These are phyloP conservation scores for Ogataea salicorniae DNA, from an alignment of 805 yeast genomes.

Conservation along the genomic window DNA sequence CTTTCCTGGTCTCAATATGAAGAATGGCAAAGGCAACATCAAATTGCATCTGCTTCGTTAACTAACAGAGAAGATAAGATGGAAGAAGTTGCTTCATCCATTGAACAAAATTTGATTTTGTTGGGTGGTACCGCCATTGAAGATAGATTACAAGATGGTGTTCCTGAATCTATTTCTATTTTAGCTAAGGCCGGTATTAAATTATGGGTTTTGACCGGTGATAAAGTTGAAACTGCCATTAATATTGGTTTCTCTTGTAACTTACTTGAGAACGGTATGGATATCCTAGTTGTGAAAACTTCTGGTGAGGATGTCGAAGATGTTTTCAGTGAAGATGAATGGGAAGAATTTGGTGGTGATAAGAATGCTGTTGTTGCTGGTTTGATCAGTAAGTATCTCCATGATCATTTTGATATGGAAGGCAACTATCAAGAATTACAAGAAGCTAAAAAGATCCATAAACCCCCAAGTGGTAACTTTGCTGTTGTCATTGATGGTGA, in stretches of 20 bases:
- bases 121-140: constrained; percentile 87
- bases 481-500: constrained; percentile 81
- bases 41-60: constrained; percentile 59
- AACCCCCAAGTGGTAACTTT: constrained; percentile 60
- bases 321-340: constrained; percentile 32
- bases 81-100: constrained; percentile 70
- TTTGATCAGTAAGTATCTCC: constrained; percentile 48
- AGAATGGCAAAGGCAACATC: constrained; percentile 59
- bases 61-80: constrained; percentile 60
- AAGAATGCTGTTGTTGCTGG: constrained; percentile 36
- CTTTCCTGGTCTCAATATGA: constrained; percentile 56
- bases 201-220: constrained; percentile 84
- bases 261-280: constrained; percentile 70
- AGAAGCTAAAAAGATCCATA: constrained; percentile 52
- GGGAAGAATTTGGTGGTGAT: constrained; percentile 14
- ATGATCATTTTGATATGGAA: constrained; percentile 49
- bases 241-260: constrained; percentile 86
- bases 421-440: constrained; percentile 57
- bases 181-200: constrained; percentile 75
- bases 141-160: constrained; percentile 81
- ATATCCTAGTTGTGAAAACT: constrained; percentile 59
- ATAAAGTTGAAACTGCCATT: constrained; percentile 84
- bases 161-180: constrained; percentile 70
- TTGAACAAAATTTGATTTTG: constrained; percentile 59
- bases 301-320: constrained; percentile 50